phyloP scores from a whole-genome alignment of 768 basidiomycete species.

The Podaxis sp. region DNA sequence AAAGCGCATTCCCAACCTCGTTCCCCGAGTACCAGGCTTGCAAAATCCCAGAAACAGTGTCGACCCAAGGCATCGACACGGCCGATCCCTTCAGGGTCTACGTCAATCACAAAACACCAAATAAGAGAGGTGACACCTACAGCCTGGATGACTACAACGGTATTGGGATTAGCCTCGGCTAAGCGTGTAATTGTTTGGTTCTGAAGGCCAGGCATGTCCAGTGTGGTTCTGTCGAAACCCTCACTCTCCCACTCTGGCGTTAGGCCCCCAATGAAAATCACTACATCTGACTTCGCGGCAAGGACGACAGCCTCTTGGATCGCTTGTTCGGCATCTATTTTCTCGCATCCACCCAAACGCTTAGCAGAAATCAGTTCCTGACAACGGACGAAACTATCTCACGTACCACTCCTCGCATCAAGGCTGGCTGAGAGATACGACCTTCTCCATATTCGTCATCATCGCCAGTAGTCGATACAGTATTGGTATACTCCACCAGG shows the following conservation, averaged over 20 bases:
- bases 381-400: neutral
- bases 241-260: conserved; percentile 75
- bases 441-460: conserved; percentile 36
- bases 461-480: conserved; percentile 40
- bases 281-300: conserved; percentile 50
- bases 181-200: conserved; percentile 54
- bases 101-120: neutral
- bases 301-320: conserved; percentile 52
- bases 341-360: conserved; percentile 66
- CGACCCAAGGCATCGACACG: conserved; percentile 71
- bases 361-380: conserved; percentile 18
- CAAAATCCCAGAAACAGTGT: conserved; percentile 47
- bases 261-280: conserved; percentile 55
- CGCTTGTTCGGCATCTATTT: conserved; percentile 52
- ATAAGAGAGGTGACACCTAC: conserved; percentile 29
- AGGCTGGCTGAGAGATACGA: conserved; percentile 52
- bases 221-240: conserved; percentile 62
- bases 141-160: conserved; percentile 57
- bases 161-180: conserved; percentile 50
- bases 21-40: conserved; percentile 69
- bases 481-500: conserved; percentile 64
- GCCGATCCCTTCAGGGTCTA: conserved; percentile 50
- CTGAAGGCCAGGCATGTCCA: conserved; percentile 54
- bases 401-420: conserved; percentile 66
- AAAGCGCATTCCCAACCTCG: conserved; percentile 59